phyloP scores from a whole-genome alignment of 257 asterid species.

The Lantana camara region DNA sequence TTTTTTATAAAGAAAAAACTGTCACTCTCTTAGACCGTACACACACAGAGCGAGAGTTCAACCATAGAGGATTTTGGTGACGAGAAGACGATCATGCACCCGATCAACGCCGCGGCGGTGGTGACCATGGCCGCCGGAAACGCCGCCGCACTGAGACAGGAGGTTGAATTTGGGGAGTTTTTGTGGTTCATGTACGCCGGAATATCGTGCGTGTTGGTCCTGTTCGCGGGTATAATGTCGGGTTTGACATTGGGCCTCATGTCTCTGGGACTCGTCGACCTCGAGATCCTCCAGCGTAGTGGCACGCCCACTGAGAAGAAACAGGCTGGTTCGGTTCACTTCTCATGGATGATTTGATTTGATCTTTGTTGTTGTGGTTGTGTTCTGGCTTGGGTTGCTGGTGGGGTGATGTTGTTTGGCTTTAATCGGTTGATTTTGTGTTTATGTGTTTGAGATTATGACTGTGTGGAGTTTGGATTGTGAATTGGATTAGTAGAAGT shows the following conservation, averaged over 20 bases:
- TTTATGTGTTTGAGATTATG: conserved; percentile 7
- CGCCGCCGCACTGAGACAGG: conserved; percentile 16
- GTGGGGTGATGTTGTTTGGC: not conserved
- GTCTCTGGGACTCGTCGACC: conserved; percentile 85
- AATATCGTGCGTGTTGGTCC: conserved; percentile 72
- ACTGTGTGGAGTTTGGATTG: not conserved
- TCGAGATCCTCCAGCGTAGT: conserved; percentile 89
- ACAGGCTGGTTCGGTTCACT: conserved; percentile 62
- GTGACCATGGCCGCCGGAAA: conserved; percentile 41
- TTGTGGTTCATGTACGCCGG: conserved; percentile 73
- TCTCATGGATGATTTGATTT: conserved; percentile 18
- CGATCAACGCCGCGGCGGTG: conserved; percentile 49
- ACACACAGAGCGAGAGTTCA: not conserved
- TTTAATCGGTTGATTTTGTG: not conserved
- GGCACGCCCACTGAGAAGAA: conserved; percentile 75
- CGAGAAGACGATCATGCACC: conserved; percentile 45
- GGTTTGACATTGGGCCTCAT: conserved; percentile 88
- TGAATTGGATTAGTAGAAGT: not conserved
- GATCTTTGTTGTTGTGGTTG: not conserved
- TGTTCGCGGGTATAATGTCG: conserved; percentile 88
- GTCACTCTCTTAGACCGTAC: not conserved
- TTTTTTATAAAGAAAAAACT: not conserved
- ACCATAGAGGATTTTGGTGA: conserved; percentile 17
- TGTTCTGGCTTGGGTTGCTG: conserved; percentile 12
- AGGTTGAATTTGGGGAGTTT: conserved; percentile 67